phyloP scores from a whole-genome alignment of 1,139 yeast genomes.

The Debaryomyces psychrophilus region DNA sequence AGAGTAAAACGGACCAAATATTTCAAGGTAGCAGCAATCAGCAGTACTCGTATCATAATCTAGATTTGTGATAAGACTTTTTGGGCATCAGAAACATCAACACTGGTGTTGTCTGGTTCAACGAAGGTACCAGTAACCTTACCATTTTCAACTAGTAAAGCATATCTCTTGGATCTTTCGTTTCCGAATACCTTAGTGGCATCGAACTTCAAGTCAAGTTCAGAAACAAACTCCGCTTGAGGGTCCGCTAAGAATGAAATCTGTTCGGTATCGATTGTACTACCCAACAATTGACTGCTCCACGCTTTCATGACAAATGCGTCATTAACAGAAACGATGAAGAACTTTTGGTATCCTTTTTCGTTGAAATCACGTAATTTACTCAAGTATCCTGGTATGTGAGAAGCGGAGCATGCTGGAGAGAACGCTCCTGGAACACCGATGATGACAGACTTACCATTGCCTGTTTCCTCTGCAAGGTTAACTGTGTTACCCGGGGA shows the following conservation, averaged over 20 bases:
- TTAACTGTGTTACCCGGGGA: slow-evolving; percentile 70
- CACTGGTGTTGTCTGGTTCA: slow-evolving; percentile 81
- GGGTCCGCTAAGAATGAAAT: slow-evolving; percentile 77
- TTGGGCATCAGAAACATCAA: slow-evolving; percentile 51
- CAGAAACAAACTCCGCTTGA: slow-evolving; percentile 66
- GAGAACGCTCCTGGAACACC: slow-evolving; percentile 94
- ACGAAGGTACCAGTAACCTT: slow-evolving; percentile 64
- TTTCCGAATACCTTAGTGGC: slow-evolving; percentile 75
- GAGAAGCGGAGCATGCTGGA: slow-evolving; percentile 79
- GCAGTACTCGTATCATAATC: neutral
- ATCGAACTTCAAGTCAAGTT: slow-evolving; percentile 68
- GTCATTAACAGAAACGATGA: slow-evolving; percentile 80
- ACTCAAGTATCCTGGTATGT: slow-evolving; percentile 76
- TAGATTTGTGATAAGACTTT: slow-evolving; percentile 31
- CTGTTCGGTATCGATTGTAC: slow-evolving; percentile 33
- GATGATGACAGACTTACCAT: slow-evolving; percentile 62
- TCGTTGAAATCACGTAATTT: slow-evolving; percentile 53
- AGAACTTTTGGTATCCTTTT: slow-evolving; percentile 65
- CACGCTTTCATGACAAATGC: slow-evolving; percentile 84
- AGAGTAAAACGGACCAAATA: neutral
- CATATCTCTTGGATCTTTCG: slow-evolving; percentile 74
- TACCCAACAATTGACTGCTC: slow-evolving; percentile 50
- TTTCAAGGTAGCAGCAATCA: neutral
- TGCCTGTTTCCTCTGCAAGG: slow-evolving; percentile 56
- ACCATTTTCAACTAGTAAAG: slow-evolving; percentile 75